A percentile compares a stretch with the other conserved stretches of the same genome.
These are phyloP conservation scores for Pezicula neosporulosa DNA, from an alignment of 2,329 filamentous ascomycete genomes.

Conservation along the genomic window DNA sequence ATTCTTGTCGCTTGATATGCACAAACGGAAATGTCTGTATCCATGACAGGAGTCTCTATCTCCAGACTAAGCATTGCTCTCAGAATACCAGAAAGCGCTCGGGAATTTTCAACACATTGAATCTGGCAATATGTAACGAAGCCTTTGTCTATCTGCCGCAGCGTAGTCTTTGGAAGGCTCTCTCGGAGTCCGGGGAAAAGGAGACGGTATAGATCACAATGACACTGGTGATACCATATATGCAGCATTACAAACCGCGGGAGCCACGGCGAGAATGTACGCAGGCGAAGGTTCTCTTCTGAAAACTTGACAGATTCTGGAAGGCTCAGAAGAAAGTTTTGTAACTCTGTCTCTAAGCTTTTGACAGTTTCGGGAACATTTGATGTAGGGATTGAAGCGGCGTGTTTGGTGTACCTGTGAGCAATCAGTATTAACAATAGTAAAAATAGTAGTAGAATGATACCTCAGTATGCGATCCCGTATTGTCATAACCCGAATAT, in stretches of 20 bases:
- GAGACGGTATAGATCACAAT: not conserved
- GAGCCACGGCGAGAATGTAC: not conserved
- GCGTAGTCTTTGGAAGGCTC: not conserved
- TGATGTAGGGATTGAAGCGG: not conserved
- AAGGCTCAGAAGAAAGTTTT: not conserved
- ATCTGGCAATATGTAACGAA: not conserved
- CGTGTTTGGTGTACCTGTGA: not conserved
- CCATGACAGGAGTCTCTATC: not conserved
- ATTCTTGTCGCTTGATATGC: not conserved
- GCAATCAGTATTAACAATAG: not conserved
- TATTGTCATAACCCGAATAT: not conserved
- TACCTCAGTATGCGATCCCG: not conserved
- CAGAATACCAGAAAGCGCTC: not conserved
- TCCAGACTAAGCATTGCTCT: not conserved
- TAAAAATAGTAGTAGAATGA: not conserved
- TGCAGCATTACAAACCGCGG: not conserved
- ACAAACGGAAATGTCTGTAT: not conserved
- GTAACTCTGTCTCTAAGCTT: not conserved
- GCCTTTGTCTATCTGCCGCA: not conserved
- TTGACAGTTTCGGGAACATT: not conserved
- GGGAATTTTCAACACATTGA: not conserved
- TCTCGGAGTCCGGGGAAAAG: not conserved
- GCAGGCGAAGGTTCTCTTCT: not conserved
- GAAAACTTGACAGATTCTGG: not conserved
- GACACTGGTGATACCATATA: slow-evolving; percentile 1